Evolutionary conservation across 192 early-diverging fungal species (phyloP).

Genomic region (Phlyctochytrium bullatum): DNA sequence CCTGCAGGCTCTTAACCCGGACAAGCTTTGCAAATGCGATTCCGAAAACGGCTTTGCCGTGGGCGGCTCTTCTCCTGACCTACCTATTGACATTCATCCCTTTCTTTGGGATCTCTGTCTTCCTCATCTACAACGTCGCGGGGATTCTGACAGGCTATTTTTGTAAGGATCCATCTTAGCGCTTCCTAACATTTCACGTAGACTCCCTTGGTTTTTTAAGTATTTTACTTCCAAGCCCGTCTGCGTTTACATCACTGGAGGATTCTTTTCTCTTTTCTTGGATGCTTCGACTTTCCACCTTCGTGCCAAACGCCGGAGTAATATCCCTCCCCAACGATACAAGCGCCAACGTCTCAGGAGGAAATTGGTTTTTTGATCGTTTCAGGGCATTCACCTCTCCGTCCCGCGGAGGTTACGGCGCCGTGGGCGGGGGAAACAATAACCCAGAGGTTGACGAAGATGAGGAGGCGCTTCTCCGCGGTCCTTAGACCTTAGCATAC

Average conservation of each 20-base stretch:
- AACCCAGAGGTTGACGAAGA: neutral
- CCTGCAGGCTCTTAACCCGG: neutral
- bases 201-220: neutral
- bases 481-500: too few species aligned
- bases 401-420: neutral
- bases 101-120: neutral
- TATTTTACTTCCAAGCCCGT: neutral
- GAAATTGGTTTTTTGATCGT: neutral
- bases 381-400: neutral
- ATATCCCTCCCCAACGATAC: neutral
- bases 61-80: neutral
- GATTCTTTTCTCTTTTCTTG: neutral
- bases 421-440: neutral
- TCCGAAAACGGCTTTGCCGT: neutral
- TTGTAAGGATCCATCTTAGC: neutral
- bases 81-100: neutral
- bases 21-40: neutral
- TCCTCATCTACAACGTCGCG: neutral
- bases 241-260: neutral
- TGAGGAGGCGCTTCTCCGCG: neutral
- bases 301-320: neutral
- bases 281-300: neutral
- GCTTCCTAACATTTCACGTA: neutral
- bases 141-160: neutral
- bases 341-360: neutral